These are phyloP conservation scores for Yarrowia keelungensis DNA, from an alignment of 805 yeast genomes.

Conservation along the genomic window DNA sequence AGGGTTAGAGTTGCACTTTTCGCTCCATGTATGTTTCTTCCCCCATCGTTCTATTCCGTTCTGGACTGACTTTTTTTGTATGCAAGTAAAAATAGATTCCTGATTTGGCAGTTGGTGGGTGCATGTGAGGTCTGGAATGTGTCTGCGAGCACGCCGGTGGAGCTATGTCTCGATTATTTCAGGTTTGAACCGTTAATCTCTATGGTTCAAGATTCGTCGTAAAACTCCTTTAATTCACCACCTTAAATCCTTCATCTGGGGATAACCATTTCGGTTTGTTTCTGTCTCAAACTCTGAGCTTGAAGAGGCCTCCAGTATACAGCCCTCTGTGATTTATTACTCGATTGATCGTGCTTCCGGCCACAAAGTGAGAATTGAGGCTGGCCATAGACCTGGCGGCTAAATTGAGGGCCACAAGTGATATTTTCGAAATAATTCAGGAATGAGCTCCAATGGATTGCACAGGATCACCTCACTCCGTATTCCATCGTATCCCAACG, in stretches of 20 bases:
- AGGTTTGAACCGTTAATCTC: no score
- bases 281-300: conserved; percentile 8
- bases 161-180: no score
- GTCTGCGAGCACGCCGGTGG: neutral
- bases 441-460: no score
- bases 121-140: conserved; percentile 11
- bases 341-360: neutral
- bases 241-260: no score
- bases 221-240: no score
- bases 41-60: conserved; percentile 6
- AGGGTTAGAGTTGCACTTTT: neutral
- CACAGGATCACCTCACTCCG: no score
- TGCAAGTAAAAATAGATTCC: conserved; percentile 11
- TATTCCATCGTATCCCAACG: no score
- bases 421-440: no score
- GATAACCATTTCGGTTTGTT: neutral
- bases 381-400: no score
- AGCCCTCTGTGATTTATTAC: neutral
- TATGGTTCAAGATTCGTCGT: no score
- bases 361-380: neutral
- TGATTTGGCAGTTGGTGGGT: conserved; percentile 2
- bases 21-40: no score
- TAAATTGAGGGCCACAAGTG: no score
- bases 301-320: neutral
- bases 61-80: conserved; percentile 20